Evolutionary conservation across 2,329 filamentous ascomycete genomes (phyloP), one percentile per base, ranked within the genome.

Genomic region (Rhynchosporium agropyri): DNA sequence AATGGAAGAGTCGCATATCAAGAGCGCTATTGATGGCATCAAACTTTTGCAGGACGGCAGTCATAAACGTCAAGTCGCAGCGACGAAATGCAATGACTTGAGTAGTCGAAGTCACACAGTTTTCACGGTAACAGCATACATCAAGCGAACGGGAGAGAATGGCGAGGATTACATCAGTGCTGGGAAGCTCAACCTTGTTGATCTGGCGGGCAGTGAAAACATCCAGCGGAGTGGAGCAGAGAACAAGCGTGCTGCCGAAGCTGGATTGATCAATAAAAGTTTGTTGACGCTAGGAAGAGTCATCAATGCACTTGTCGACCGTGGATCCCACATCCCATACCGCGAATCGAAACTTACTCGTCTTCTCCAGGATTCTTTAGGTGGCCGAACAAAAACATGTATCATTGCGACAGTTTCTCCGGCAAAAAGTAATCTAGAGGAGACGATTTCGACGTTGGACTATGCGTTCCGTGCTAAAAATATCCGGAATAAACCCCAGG

Each of bases 401-500:
- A 99, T 99, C 69, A 98, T 99, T 72, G 95, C 95, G 5, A 99
- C 95, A 0, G 84, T 99, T 46, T 98, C 95, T 2, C 93, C 95
- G 0, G 92, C 93, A 7, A 96, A 95, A 76, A 93, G 89, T 77
- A 99, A 98, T 71, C 81, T 99, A 1, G 95, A 99, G 73, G 95
- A 99, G 77, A 99, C 96, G 0, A 98, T 99, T 64, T 98, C 95
- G 0, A 99, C 96, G 0, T 83, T 99, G 1, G 95, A 99, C 75
- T 99, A 99, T 74, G 96, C 95, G 10, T 98, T 98, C 78, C 86
- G 95, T 53, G 95, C 95, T 15, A 99, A 99, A 80, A 98, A 99
- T 70, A 99, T 99, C 72, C 90, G 91, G 56, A 99, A 99, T 77
- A 97, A 97, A 77, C 96, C 95, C 0, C 95, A 99, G 73, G 83